phyloP scores from a whole-genome alignment of 768 basidiomycete species.

The Suillus brevipes region DNA sequence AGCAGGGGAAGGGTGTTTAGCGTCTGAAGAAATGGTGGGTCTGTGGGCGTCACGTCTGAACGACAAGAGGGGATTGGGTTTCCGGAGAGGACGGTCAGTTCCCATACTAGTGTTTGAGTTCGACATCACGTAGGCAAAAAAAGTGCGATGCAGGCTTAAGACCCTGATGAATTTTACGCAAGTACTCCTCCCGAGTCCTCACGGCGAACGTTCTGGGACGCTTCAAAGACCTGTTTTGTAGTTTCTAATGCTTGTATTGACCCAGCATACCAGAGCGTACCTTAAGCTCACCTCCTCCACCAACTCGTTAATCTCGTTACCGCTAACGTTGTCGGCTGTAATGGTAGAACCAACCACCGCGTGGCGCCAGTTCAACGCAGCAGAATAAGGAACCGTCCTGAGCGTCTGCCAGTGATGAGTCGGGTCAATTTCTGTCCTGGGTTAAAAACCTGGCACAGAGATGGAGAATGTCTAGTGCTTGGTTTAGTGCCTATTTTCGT shows the following conservation, averaged over 20 bases:
- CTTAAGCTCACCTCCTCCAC: not conserved
- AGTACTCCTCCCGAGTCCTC: not conserved
- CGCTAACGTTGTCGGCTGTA: constrained; percentile 1
- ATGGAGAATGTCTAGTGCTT: not conserved
- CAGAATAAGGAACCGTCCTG: not conserved
- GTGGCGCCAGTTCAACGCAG: constrained; percentile 1
- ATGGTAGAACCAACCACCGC: not conserved
- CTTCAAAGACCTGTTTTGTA: not conserved
- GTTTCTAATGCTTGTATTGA: not conserved
- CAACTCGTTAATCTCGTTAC: not conserved
- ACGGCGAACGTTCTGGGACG: not conserved
- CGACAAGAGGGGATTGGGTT: constrained; percentile 59
- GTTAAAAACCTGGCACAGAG: not conserved
- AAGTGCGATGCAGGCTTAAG: not conserved
- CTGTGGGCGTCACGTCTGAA: constrained; percentile 50
- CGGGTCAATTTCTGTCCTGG: too few species aligned
- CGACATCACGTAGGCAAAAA: constrained; percentile 19
- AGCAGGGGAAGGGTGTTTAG: constrained; percentile 16
- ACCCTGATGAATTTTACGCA: constrained; percentile 5
- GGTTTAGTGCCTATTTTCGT: not conserved
- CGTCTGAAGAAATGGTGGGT: constrained; percentile 16
- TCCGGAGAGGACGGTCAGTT: constrained; percentile 44
- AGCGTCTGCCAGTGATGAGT: not conserved
- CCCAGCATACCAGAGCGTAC: not conserved
- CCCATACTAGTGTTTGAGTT: constrained; percentile 14